Evolutionary conservation across 2,329 filamentous ascomycete genomes (phyloP).

Genomic region (Paracoccidioides lutzii): DNA sequence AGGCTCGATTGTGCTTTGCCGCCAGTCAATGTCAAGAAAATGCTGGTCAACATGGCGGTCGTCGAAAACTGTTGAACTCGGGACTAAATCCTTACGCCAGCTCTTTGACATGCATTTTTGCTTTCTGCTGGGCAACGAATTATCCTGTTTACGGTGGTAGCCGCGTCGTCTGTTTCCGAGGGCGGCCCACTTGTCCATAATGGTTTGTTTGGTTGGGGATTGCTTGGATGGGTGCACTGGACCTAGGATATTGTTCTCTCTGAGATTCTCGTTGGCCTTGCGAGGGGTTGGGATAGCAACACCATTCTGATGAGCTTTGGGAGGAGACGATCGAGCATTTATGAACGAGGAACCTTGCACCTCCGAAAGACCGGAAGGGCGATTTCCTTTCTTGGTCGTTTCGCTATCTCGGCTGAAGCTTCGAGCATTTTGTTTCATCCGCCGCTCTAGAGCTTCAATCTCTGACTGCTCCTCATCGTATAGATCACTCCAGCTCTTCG

Average conservation of each 20-base stretch:
- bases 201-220: constrained; percentile 42
- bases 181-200: constrained; percentile 75
- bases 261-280: constrained; percentile 58
- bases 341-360: constrained; percentile 37
- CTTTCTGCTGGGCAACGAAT: constrained; percentile 37
- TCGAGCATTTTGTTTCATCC: constrained; percentile 52
- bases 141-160: constrained; percentile 42
- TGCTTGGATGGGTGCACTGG: constrained; percentile 39
- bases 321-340: constrained; percentile 33
- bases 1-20: constrained; percentile 24
- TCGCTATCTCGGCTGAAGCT: constrained; percentile 69
- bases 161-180: constrained; percentile 73
- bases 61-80: constrained; percentile 16
- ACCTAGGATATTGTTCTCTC: constrained; percentile 47
- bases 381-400: constrained; percentile 35
- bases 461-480: constrained; percentile 86
- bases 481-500: constrained; percentile 98
- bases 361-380: constrained; percentile 41
- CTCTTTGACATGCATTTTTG: constrained; percentile 30
- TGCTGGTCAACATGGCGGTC: constrained; percentile 23
- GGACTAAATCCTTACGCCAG: constrained; percentile 33
- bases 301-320: constrained; percentile 27
- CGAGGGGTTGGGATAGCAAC: constrained; percentile 48
- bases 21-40: constrained; percentile 36
- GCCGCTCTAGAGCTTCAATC: constrained; percentile 49